These are phyloP conservation scores for Phylloporus sp. DNA, from an alignment of 1,284 basidiomycete species.

Conservation along the genomic window DNA sequence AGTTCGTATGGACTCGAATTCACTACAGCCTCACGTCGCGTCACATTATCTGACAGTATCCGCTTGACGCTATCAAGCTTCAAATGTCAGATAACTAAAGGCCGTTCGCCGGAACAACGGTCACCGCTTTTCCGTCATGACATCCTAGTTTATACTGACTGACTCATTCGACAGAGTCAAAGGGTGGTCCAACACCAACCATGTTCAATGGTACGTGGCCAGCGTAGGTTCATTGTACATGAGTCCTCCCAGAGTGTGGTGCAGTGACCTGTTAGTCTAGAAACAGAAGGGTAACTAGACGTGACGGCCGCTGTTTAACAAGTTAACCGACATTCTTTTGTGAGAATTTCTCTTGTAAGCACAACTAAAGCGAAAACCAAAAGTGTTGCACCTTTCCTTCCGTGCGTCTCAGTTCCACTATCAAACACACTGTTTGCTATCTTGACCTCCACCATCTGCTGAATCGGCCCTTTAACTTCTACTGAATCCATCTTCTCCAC, in stretches of 20 bases:
- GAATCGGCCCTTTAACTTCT: neutral
- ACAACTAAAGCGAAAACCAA: neutral
- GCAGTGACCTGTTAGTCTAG: slow-evolving; percentile 11
- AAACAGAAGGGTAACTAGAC: no score
- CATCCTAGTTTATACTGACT: no score
- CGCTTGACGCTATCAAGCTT: neutral
- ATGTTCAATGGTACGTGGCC: neutral
- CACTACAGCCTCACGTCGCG: neutral
- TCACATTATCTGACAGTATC: neutral
- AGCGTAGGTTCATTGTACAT: neutral
- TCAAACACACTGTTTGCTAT: neutral
- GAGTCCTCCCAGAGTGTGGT: slow-evolving; percentile 21
- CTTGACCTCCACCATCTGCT: neutral
- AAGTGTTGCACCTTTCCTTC: no score
- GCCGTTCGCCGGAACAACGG: neutral
- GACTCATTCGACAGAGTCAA: no score
- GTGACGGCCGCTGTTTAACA: no score
- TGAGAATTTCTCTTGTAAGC: neutral
- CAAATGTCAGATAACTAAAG: neutral
- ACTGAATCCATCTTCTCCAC: slow-evolving; percentile 2
- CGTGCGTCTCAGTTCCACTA: neutral
- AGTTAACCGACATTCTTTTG: no score
- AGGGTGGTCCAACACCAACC: neutral
- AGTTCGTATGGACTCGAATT: no score
- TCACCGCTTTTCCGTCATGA: no score